Conservation (phyloP, 768 basidiomycete species). For the Mrakia blollopis region DNA sequence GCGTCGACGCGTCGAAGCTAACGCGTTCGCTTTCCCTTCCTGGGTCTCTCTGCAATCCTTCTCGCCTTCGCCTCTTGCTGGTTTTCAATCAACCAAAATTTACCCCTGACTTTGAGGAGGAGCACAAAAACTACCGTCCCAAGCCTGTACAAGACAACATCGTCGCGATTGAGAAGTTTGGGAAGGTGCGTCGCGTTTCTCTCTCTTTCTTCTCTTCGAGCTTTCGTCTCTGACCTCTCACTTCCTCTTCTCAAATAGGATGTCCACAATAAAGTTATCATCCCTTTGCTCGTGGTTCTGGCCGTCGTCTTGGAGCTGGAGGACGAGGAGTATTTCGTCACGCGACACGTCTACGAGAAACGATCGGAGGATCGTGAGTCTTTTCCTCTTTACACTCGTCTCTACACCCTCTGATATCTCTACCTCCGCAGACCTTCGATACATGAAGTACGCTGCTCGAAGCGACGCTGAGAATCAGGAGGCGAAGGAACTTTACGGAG, state of each 20-base stretch:
- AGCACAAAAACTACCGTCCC: constrained; percentile 1
- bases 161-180: neutral
- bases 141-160: constrained; percentile 7
- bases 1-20: too few relatives aligned
- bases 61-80: neutral
- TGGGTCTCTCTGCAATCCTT: neutral
- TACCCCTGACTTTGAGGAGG: neutral
- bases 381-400: too few relatives aligned
- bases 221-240: neutral
- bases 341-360: constrained; percentile 50
- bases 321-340: constrained; percentile 50
- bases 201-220: neutral
- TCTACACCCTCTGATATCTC: too few relatives aligned
- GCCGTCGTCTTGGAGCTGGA: constrained; percentile 54
- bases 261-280: constrained; percentile 48
- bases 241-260: neutral
- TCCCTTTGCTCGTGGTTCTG: constrained; percentile 47
- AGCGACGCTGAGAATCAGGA: constrained; percentile 46
- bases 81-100: neutral
- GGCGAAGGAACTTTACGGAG: neutral
- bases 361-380: constrained; percentile 46
- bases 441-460: constrained; percentile 56
- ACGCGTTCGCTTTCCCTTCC: neutral
- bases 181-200: neutral
- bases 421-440: constrained; percentile 44